phyloP scores from a whole-genome alignment of 1,284 basidiomycete species.

The Marasmius sp. region DNA sequence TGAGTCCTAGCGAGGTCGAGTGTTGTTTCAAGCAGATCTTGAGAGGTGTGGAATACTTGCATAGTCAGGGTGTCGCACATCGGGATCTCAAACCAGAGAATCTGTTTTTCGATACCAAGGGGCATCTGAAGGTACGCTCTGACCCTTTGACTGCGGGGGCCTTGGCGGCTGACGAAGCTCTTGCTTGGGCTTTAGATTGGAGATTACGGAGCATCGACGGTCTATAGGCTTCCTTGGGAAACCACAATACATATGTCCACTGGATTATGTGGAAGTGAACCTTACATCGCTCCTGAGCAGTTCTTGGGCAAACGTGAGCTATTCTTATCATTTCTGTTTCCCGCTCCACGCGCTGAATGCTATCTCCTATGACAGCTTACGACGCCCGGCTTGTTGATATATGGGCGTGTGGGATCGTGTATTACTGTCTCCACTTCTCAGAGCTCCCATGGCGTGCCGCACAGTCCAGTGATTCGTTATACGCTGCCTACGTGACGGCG shows the following conservation, averaged over 20 bases:
- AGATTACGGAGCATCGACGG: constrained; percentile 97
- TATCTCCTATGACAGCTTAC: constrained; percentile 64
- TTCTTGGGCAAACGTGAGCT: constrained; percentile 92
- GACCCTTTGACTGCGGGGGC: constrained; percentile 13
- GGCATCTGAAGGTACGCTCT: constrained; percentile 83
- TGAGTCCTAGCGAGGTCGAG: constrained; percentile 93
- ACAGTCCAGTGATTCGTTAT: constrained; percentile 82
- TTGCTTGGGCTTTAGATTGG: constrained; percentile 75
- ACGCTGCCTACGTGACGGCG: constrained; percentile 78
- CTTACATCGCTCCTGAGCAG: constrained; percentile 98
- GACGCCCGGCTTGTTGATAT: constrained; percentile 97
- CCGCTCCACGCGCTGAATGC: constrained; percentile 8
- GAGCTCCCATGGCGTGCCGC: constrained; percentile 97
- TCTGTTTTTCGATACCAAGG: constrained; percentile 88
- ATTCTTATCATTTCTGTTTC: constrained; percentile 24
- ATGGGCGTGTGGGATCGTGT: constrained; percentile 96
- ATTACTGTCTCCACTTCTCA: constrained; percentile 97
- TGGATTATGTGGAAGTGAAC: constrained; percentile 95
- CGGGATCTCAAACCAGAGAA: constrained; percentile 99
- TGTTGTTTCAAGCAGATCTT: constrained; percentile 98
- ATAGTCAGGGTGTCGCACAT: constrained; percentile 96
- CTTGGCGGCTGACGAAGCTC: constrained; percentile 12
- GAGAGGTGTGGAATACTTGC: constrained; percentile 85
- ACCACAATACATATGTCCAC: constrained; percentile 96
- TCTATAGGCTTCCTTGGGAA: constrained; percentile 98